phyloP scores from a whole-genome alignment of 331 rosid genomes.

The Spiraea crenata region DNA sequence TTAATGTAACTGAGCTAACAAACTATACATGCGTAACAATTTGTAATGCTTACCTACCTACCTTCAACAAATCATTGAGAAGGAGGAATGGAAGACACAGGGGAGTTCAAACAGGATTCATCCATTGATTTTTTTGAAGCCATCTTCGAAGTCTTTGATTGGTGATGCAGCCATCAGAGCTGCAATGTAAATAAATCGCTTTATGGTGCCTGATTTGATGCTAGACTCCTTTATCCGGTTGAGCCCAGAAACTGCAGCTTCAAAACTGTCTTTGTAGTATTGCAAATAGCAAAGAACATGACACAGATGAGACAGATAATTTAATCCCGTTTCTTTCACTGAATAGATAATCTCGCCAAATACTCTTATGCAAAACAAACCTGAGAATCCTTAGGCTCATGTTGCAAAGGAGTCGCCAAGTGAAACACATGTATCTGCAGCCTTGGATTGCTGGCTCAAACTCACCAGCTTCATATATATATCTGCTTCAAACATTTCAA shows the following conservation, averaged over 20 bases:
- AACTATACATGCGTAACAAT: too few species aligned
- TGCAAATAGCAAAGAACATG: neutral
- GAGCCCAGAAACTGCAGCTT: constrained; percentile 39
- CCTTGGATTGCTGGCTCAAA: constrained; percentile 37
- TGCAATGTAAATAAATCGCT: constrained; percentile 36
- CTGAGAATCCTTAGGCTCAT: neutral
- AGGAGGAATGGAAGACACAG: constrained; percentile 16
- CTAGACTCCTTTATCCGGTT: constrained; percentile 29
- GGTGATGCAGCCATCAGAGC: constrained; percentile 37
- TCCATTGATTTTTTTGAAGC: constrained; percentile 25
- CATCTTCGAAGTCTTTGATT: constrained; percentile 23
- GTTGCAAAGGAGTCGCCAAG: constrained; percentile 37
- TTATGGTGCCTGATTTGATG: constrained; percentile 35
- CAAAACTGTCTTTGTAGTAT: constrained; percentile 29
- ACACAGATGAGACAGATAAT: too few species aligned
- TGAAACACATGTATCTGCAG: constrained; percentile 37
- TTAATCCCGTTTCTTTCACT: too few species aligned
- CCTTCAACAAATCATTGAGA: neutral
- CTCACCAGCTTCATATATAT: constrained; percentile 27
- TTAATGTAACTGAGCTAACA: too few species aligned
- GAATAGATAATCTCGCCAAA: too few species aligned
- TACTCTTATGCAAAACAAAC: neutral
- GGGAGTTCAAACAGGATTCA: constrained; percentile 55
- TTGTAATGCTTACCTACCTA: neutral
- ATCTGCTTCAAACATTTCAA: constrained; percentile 43